Evolutionary conservation across 306 rosid genomes (phyloP).

Genomic region (Pueraria montana): DNA sequence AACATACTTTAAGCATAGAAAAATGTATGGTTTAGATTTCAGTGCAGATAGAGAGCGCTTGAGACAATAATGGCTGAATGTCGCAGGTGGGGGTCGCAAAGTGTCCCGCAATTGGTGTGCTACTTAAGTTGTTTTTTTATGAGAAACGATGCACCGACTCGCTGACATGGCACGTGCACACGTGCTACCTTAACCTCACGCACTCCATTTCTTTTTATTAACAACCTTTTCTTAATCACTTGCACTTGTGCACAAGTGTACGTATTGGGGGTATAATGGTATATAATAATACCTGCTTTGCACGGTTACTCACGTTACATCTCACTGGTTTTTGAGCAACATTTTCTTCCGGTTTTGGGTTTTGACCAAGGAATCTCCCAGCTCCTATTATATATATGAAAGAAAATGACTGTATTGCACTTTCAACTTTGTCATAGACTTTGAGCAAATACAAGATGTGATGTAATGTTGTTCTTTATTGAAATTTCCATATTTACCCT

Average conservation of each 20-base stretch:
- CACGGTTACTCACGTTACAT: slow-evolving; percentile 4
- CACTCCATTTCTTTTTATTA: neutral
- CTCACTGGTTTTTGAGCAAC: neutral
- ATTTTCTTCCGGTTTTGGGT: neutral
- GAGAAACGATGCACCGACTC: slow-evolving; percentile 69
- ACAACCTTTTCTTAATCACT: neutral
- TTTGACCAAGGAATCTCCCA: neutral
- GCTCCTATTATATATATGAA: too few relatives aligned
- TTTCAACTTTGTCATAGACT: neutral
- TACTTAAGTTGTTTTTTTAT: neutral
- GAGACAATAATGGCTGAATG: neutral
- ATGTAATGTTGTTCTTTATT: neutral
- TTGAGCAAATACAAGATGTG: neutral
- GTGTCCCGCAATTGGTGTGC: slow-evolving; percentile 65
- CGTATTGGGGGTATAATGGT: neutral
- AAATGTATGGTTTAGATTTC: neutral
- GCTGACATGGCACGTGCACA: slow-evolving; percentile 71
- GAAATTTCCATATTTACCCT: neutral
- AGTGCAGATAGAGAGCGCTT: neutral
- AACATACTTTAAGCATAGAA: too few relatives aligned
- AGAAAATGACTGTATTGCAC: neutral
- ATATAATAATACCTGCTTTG: slow-evolving; percentile 28
- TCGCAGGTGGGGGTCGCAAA: neutral
- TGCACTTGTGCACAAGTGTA: slow-evolving; percentile 5
- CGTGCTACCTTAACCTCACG: slow-evolving; percentile 57